A percentile compares a stretch with the other conserved stretches of the same genome.
Evolutionary conservation across 164 flowering plant species (phyloP).

Genomic region (Vitis rotundifolia): DNA sequence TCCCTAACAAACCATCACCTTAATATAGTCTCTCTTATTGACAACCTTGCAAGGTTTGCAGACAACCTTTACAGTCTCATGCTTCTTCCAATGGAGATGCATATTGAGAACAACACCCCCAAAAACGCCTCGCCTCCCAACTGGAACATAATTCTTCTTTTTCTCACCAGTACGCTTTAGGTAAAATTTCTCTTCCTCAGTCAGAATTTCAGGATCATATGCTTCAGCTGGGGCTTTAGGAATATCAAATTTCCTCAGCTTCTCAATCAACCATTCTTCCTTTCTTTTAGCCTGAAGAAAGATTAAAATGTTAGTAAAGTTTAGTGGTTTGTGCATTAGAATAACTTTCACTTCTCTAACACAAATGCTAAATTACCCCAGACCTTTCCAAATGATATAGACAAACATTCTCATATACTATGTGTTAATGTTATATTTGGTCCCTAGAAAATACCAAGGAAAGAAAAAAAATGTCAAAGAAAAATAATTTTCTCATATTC

Average conservation of each 20-base stretch:
- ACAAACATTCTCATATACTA: no score
- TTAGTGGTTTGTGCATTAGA: no score
- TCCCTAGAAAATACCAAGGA: no score
- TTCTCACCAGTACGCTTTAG: conserved; percentile 94
- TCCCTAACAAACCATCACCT: no score
- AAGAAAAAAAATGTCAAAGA: no score
- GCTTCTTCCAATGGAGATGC: conserved; percentile 97
- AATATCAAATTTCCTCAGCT: conserved; percentile 72
- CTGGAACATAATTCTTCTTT: conserved; percentile 84
- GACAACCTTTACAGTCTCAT: conserved; percentile 86
- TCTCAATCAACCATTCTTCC: conserved; percentile 91
- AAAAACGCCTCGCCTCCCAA: conserved; percentile 93
- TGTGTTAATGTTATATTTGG: no score
- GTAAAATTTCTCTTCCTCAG: conserved; percentile 87
- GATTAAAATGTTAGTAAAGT: neutral
- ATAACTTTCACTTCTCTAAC: no score
- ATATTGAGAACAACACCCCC: conserved; percentile 97
- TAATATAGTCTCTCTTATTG: no score
- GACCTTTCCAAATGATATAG: no score
- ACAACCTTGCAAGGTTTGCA: conserved; percentile 85
- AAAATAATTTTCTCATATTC: no score
- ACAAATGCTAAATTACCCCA: no score
- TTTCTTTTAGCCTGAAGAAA: conserved; percentile 73
- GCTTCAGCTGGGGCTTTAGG: conserved; percentile 61
- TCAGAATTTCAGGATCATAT: conserved; percentile 86